phyloP scores from a whole-genome alignment of 352 stramenopile genomes.

The Pythium pyrilobum region DNA sequence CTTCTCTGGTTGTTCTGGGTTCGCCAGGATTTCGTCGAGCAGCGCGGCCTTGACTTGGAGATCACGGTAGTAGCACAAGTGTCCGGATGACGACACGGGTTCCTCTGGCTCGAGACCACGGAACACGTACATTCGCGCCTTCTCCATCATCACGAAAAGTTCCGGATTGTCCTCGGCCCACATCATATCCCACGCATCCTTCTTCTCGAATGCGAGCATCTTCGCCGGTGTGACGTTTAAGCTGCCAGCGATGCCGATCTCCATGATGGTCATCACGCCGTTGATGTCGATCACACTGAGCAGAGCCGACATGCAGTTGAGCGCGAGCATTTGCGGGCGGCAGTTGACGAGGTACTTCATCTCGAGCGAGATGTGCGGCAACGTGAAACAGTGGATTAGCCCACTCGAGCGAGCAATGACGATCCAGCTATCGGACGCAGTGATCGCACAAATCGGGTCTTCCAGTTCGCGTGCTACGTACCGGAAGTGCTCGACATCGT shows the following conservation, averaged over 20 bases:
- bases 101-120: conserved; percentile 82
- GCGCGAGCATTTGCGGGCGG: conserved; percentile 66
- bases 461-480: conserved; percentile 65
- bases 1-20: conserved; percentile 72
- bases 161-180: conserved; percentile 92
- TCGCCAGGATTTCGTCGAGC: conserved; percentile 82
- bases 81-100: conserved; percentile 84
- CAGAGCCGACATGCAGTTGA: conserved; percentile 89
- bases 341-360: conserved; percentile 87
- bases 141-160: conserved; percentile 91
- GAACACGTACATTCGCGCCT: conserved; percentile 90
- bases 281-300: conserved; percentile 90
- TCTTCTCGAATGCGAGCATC: conserved; percentile 79
- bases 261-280: conserved; percentile 82
- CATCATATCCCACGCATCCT: conserved; percentile 89
- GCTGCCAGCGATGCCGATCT: conserved; percentile 58
- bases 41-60: conserved; percentile 82
- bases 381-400: conserved; percentile 86
- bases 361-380: conserved; percentile 90
- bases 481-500: conserved; percentile 64
- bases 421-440: conserved; percentile 79
- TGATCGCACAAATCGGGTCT: conserved; percentile 85
- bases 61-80: conserved; percentile 87
- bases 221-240: conserved; percentile 61
- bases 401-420: conserved; percentile 79